phyloP scores from a whole-genome alignment of 495 filamentous ascomycete genomes.

The Aspergillus biplanus region DNA sequence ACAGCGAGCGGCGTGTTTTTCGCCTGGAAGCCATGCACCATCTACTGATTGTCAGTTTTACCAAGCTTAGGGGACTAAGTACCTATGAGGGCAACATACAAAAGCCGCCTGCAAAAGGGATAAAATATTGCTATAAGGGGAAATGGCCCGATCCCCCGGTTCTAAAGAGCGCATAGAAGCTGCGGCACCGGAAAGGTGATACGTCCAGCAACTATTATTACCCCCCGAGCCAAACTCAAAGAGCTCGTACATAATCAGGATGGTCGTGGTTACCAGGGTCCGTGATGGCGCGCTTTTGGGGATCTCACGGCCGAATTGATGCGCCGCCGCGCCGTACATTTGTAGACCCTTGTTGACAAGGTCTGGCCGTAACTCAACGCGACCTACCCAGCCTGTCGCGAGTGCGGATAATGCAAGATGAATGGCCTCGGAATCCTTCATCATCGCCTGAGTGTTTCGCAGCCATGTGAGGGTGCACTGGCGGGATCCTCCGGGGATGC shows the following conservation, averaged over 20 bases:
- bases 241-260: background rate
- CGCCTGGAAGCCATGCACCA: background rate
- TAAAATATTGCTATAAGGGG: background rate
- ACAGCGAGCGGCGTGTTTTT: background rate
- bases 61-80: background rate
- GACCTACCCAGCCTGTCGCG: background rate
- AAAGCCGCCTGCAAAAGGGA: background rate
- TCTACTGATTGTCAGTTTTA: background rate
- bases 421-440: background rate
- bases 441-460: background rate
- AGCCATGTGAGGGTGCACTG: background rate
- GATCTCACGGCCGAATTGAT: background rate
- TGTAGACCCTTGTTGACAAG: background rate
- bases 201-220: background rate
- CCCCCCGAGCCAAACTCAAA: background rate
- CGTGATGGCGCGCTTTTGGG: background rate
- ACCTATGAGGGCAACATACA: background rate
- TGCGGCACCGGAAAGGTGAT: background rate
- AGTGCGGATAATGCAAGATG: background rate
- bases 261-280: background rate
- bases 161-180: background rate
- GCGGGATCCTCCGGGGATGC: background rate
- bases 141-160: background rate
- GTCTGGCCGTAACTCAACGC: background rate
- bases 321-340: background rate